These are phyloP conservation scores for Ophioceras dolichostomum DNA, from an alignment of 2,329 filamentous ascomycete species.

Conservation along the genomic window DNA sequence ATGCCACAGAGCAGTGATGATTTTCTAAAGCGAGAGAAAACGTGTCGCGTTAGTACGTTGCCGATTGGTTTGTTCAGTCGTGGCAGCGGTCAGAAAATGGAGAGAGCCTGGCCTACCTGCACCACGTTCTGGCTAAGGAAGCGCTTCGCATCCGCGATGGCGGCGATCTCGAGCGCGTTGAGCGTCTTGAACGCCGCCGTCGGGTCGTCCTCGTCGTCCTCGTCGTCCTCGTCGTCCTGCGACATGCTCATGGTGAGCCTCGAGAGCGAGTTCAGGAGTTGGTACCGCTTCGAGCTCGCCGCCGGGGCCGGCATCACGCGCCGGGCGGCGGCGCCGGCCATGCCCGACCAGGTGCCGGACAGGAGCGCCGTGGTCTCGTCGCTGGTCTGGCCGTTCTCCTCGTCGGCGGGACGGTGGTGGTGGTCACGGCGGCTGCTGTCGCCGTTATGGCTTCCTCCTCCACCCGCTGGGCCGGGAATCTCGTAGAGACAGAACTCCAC, in stretches of 20 bases:
- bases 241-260: conserved; percentile 38
- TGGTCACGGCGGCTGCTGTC: conserved; percentile 8
- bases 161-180: conserved; percentile 79
- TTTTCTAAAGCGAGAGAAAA: too few species aligned
- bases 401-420: conserved; percentile 12
- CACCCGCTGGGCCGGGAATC: conserved; percentile 37
- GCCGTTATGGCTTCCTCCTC: conserved; percentile 6
- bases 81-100: too few species aligned
- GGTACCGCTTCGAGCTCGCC: conserved; percentile 32
- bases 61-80: too few species aligned
- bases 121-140: conserved; percentile 72
- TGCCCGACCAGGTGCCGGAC: conserved; percentile 14
- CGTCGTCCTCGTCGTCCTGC: conserved; percentile 25
- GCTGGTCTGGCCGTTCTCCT: conserved; percentile 21
- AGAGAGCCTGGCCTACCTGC: too few species aligned
- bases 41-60: too few species aligned
- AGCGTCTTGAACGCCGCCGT: conserved; percentile 64
- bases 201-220: conserved; percentile 45
- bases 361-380: conserved; percentile 37
- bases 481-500: conserved; percentile 66
- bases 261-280: conserved; percentile 41
- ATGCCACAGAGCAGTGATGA: conserved; percentile 75
- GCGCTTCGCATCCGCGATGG: conserved; percentile 69
- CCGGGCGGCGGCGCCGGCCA: conserved; percentile 9
- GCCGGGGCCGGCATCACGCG: conserved; percentile 14